Percentiles rank a stretch among this genome's conserved stretches.
These are phyloP conservation scores for Cercospora brassicicola DNA, from an alignment of 2,329 filamentous ascomycete species.

Conservation along the genomic window DNA sequence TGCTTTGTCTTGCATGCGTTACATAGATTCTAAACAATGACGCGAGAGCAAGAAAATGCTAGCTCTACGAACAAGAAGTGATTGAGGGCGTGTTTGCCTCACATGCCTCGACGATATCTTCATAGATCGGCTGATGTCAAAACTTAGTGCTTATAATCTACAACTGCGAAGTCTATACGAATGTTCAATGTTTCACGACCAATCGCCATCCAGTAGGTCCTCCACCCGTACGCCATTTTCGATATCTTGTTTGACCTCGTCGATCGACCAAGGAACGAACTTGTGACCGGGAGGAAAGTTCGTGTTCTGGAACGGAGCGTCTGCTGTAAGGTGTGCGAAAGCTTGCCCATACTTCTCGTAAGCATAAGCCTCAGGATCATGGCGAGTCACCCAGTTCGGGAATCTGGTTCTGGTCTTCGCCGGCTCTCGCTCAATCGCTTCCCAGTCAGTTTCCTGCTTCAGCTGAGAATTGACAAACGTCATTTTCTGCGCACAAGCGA, in stretches of 20 bases:
- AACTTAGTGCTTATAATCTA: too few relatives aligned
- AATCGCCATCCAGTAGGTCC: background rate
- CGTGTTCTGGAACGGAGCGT: background rate
- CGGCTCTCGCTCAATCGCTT: conserved; percentile 48
- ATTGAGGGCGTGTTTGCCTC: too few relatives aligned
- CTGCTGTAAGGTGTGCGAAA: background rate
- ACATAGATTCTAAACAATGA: too few relatives aligned
- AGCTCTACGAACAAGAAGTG: too few relatives aligned
- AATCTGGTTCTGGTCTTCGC: conserved; percentile 49
- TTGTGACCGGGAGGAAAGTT: background rate
- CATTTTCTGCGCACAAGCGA: conserved; percentile 27
- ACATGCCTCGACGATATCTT: too few relatives aligned
- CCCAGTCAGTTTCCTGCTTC: conserved; percentile 56
- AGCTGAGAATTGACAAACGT: conserved; percentile 25
- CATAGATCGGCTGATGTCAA: too few relatives aligned
- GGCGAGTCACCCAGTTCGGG: conserved; percentile 53
- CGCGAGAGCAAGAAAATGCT: too few relatives aligned
- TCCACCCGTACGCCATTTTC: background rate
- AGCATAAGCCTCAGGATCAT: conserved; percentile 53
- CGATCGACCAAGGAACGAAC: background rate
- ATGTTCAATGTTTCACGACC: background rate
- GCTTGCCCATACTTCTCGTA: conserved; percentile 40
- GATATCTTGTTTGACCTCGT: background rate
- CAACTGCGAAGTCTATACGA: too few relatives aligned
- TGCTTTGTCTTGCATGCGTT: too few relatives aligned